Percentiles rank a stretch among this genome's conserved stretches.
Evolutionary conservation across 208 protist species (phyloP).

Genomic region (Trypanosoma caninum): DNA sequence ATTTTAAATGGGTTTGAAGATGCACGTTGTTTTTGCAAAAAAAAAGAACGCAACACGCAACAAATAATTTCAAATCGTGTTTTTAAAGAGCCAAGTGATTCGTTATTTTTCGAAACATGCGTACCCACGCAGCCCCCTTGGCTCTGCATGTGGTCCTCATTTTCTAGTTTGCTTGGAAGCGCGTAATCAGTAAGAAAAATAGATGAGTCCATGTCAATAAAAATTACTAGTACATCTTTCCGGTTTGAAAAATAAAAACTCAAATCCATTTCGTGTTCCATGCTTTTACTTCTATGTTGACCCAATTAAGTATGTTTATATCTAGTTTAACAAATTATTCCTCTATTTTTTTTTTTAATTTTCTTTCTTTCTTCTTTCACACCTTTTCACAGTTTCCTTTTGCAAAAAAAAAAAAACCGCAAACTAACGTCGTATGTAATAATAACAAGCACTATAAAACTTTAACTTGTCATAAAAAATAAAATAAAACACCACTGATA

Average conservation of each 20-base stretch:
- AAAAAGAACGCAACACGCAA: slow-evolving; percentile 36
- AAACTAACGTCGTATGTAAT: too few relatives aligned
- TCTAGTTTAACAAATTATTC: background rate
- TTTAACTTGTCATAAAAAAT: too few relatives aligned
- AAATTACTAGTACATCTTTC: slow-evolving; percentile 40
- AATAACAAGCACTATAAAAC: too few relatives aligned
- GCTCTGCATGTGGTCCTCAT: background rate
- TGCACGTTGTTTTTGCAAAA: slow-evolving; percentile 31
- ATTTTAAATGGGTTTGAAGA: slow-evolving; percentile 16
- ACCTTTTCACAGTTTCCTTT: too few relatives aligned
- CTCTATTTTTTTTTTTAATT: background rate
- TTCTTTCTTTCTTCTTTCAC: background rate
- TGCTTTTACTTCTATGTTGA: background rate
- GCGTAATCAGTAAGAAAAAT: slow-evolving; percentile 35
- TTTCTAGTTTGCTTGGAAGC: slow-evolving; percentile 16
- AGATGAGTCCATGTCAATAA: slow-evolving; percentile 45
- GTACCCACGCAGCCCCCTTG: background rate
- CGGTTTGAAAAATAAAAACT: slow-evolving; percentile 26
- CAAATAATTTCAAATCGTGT: slow-evolving; percentile 37
- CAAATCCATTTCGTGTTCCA: slow-evolving; percentile 15
- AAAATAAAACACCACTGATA: too few relatives aligned
- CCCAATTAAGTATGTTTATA: background rate
- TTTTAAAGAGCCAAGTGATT: slow-evolving; percentile 9
- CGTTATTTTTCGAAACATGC: background rate
- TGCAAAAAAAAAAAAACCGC: too few relatives aligned